Evolutionary conservation across 257 asterid species (phyloP), one percentile per base, ranked within the genome.

Genomic region (Eucommia ulmoides): DNA sequence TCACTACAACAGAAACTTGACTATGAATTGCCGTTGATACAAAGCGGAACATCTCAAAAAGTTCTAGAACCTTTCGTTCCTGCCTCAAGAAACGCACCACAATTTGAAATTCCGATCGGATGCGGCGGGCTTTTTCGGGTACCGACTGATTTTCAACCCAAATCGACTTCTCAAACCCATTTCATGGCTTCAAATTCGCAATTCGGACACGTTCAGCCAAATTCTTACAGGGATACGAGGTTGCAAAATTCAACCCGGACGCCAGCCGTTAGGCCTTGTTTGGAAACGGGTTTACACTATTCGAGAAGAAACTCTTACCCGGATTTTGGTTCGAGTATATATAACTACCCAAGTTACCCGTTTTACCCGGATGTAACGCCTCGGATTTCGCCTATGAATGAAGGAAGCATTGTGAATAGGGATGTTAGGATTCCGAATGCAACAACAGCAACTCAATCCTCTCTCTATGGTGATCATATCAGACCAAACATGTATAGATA

Each of bases 71-170:
- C 75, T 14, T 67, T 74, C 33, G 46, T 64, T 29, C 58, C 64
- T 26, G 61, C 42, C 41, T 35, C 48, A 19, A 55, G 24, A 63
- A 45, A 57, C 9, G 17, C 22, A 42, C 71, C 57, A 20, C 33
- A 20, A 52, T 52, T 68, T 64, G 74, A 50, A 52, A 58, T 84
- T 19, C 93, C 84, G 11, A 46, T 44, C 26, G 63, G 61, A 45
- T 61, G 68, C 46, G 80, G 93, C 1, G 82, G 72, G 33, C 78
- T 89, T 45, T 82, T 76, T 65, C 74, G 94, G 67, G 65, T 85
- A 68, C 96, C 96, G 9, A 78, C 69, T 1, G 89, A 79, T 54
- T 51, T 68, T 59, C 82, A 63, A 15, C 55, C 23, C 45, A 75
- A 73, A 68, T 53, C 62, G 20, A 50, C 67, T 49, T 23, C 65